Conservation (phyloP, 805 yeast genomes). For the Nakazawaea ernobii region DNA sequence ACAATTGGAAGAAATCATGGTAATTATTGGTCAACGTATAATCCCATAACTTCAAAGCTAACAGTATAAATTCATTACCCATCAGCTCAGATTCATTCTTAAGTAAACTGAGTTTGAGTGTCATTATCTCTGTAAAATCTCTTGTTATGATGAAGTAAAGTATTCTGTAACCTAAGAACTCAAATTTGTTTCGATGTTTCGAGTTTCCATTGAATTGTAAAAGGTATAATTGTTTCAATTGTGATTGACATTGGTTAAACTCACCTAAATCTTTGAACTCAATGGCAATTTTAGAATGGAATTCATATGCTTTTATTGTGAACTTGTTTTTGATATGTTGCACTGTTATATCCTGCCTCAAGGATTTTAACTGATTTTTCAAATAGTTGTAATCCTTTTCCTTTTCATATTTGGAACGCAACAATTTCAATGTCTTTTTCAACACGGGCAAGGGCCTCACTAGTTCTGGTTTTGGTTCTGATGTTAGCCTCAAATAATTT, state of each 20-base stretch:
- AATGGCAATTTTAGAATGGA: slow-evolving; percentile 82
- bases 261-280: slow-evolving; percentile 85
- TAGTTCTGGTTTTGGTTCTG: slow-evolving; percentile 80
- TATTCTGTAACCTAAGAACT: slow-evolving; percentile 68
- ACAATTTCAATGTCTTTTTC: slow-evolving; percentile 46
- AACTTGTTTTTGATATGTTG: slow-evolving; percentile 79
- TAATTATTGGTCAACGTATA: slow-evolving; percentile 40
- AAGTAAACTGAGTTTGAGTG: slow-evolving; percentile 25
- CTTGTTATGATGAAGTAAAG: slow-evolving; percentile 72
- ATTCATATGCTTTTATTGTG: slow-evolving; percentile 74
- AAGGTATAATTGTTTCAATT: slow-evolving; percentile 59
- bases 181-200: slow-evolving; percentile 36
- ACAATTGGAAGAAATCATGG: slow-evolving; percentile 42
- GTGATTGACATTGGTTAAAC: slow-evolving; percentile 90
- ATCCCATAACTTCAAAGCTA: slow-evolving; percentile 31
- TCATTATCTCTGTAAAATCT: slow-evolving; percentile 51
- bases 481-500: slow-evolving; percentile 75
- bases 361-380: slow-evolving; percentile 86
- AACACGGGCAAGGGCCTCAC: slow-evolving; percentile 73
- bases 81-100: slow-evolving; percentile 6
- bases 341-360: slow-evolving; percentile 90
- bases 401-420: slow-evolving; percentile 46
- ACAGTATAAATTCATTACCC: slow-evolving; percentile 20
- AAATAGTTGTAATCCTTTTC: slow-evolving; percentile 64
- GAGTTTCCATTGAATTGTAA: slow-evolving; percentile 22